Conservation (phyloP, 257 asterid species). For the Solanum lycopersicoides region DNA sequence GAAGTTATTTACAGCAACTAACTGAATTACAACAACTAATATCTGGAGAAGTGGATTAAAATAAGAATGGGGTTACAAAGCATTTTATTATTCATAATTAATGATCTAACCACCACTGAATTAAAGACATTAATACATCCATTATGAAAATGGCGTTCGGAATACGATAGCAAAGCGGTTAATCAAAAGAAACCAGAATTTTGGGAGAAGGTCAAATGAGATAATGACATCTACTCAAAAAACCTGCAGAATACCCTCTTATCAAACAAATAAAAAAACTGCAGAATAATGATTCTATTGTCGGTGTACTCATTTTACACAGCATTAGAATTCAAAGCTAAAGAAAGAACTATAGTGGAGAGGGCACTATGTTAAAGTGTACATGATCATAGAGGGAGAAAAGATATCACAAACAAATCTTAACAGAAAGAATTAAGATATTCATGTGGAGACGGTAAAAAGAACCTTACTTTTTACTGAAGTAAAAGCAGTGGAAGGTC, state of each 20-base stretch:
- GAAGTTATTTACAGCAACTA: neutral
- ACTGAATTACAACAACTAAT: neutral
- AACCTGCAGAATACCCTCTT: neutral
- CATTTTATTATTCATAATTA: neutral
- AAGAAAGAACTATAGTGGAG: neutral
- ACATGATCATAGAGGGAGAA: neutral
- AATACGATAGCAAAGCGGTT: neutral
- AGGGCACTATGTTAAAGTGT: neutral
- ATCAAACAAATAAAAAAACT: neutral
- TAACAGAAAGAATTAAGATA: neutral
- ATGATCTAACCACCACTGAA: neutral
- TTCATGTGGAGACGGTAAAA: neutral
- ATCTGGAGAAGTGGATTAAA: neutral
- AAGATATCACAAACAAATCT: neutral
- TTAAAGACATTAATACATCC: neutral
- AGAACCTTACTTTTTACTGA: constrained; percentile 51
- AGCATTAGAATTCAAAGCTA: neutral
- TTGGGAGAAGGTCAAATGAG: neutral
- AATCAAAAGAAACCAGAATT: neutral
- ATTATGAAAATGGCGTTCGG: neutral
- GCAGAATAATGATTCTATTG: neutral
- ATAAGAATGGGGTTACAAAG: neutral
- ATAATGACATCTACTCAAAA: neutral
- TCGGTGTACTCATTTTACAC: neutral
- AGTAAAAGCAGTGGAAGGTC: constrained; percentile 63